phyloP scores from a whole-genome alignment of 2,329 filamentous ascomycete species.

The Orbilia ellipsospora region DNA sequence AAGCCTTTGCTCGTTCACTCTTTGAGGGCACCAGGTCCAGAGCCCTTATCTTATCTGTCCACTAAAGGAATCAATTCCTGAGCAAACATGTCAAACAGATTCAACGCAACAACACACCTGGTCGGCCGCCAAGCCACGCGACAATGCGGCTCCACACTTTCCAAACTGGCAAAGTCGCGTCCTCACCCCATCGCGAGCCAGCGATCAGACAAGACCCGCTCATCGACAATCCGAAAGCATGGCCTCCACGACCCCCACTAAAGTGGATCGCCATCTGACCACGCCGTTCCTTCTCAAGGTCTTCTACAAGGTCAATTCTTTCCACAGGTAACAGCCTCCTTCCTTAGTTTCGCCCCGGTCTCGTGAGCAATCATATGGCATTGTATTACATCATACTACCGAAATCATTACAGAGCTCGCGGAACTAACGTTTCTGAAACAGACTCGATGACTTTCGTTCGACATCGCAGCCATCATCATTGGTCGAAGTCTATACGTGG shows the following conservation, averaged over 20 bases:
- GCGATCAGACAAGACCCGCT: conserved; percentile 7
- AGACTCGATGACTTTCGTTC: conserved; percentile 78
- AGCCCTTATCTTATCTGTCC: conserved; percentile 53
- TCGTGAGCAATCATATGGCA: no score
- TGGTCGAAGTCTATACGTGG: conserved; percentile 88
- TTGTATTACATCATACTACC: no score
- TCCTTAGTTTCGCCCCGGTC: neutral
- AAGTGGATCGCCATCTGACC: conserved; percentile 75
- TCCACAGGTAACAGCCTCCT: conserved; percentile 70
- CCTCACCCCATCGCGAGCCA: neutral
- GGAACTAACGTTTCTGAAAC: conserved; percentile 32
- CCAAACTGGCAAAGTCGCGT: conserved; percentile 1
- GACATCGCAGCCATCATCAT: conserved; percentile 70
- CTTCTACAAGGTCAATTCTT: conserved; percentile 80
- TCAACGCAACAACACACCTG: conserved; percentile 1
- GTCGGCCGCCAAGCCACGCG: neutral
- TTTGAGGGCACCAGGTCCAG: conserved; percentile 29
- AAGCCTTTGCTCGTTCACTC: conserved; percentile 18
- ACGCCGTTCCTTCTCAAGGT: conserved; percentile 87
- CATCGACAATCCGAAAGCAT: conserved; percentile 23
- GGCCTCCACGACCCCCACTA: conserved; percentile 59
- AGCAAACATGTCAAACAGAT: conserved; percentile 21
- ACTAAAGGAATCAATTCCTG: neutral
- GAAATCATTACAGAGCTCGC: neutral
- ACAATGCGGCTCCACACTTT: neutral